These are phyloP conservation scores for Lojkania enalia DNA, from an alignment of 2,329 filamentous ascomycete genomes.

Conservation along the genomic window DNA sequence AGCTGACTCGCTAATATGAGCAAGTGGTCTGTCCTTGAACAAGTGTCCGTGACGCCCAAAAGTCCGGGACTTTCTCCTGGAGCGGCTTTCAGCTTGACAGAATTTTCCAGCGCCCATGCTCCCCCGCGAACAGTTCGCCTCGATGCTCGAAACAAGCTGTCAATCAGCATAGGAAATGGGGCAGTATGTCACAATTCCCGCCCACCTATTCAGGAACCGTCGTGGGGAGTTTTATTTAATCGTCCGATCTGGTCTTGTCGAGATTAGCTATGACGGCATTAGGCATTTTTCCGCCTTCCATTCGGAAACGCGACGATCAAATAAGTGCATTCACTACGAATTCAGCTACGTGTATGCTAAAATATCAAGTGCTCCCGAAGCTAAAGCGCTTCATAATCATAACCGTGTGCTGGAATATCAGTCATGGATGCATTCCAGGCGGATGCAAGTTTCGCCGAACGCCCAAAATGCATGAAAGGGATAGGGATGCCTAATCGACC, in stretches of 20 bases:
- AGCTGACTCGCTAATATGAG: slow-evolving; percentile 26
- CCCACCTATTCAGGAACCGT: neutral
- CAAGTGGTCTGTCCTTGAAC: slow-evolving; percentile 1
- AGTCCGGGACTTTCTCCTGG: slow-evolving; percentile 1
- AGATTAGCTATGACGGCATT: neutral
- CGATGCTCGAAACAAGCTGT: neutral
- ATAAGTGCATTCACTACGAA: no score
- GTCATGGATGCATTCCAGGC: slow-evolving; percentile 1
- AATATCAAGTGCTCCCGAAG: neutral
- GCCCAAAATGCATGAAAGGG: slow-evolving; percentile 33
- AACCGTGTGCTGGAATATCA: neutral
- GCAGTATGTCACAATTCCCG: slow-evolving; percentile 7
- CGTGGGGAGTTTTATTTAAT: slow-evolving; percentile 9
- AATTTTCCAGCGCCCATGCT: slow-evolving; percentile 1
- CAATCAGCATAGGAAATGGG: slow-evolving; percentile 2
- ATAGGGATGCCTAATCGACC: neutral
- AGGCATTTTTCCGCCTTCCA: neutral
- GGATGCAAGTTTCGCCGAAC: slow-evolving; percentile 30
- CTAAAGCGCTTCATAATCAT: neutral
- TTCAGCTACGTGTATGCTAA: no score
- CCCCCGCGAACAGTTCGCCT: slow-evolving; percentile 1
- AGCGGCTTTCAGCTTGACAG: slow-evolving; percentile 4
- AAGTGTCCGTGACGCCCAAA: slow-evolving; percentile 1
- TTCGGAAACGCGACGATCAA: no score
- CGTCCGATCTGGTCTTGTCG: slow-evolving; percentile 9